A percentile compares a stretch with the other conserved stretches of the same genome.
phyloP scores from a whole-genome alignment of 2,329 filamentous ascomycete genomes.

The Diaporthe vexans region DNA sequence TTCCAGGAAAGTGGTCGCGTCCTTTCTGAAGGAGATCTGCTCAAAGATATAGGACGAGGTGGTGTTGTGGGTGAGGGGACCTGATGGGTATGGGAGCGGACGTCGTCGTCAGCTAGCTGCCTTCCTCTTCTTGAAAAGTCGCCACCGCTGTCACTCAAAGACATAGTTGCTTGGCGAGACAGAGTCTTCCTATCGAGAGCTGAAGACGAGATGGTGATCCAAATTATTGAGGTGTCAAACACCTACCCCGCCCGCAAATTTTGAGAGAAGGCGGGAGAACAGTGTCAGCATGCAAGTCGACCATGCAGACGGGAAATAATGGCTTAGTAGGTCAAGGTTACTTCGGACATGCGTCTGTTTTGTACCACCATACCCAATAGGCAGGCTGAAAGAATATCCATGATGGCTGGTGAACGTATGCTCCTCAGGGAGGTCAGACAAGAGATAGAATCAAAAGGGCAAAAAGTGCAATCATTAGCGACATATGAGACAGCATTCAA shows the following conservation, averaged over 20 bases:
- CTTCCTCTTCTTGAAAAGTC: not conserved
- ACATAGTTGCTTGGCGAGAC: not conserved
- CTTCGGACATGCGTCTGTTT: conserved; percentile 3
- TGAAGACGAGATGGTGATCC: not conserved
- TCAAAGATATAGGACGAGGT: rapidly evolving
- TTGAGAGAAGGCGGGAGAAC: not conserved
- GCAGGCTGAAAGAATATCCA: not conserved
- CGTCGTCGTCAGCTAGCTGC: not conserved
- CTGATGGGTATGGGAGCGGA: not conserved
- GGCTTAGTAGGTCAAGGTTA: not conserved
- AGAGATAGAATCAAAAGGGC: not conserved
- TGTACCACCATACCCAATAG: not conserved
- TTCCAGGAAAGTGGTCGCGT: not conserved
- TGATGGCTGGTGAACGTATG: not conserved
- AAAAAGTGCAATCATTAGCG: not conserved
- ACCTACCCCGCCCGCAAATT: not conserved
- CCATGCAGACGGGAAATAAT: not conserved
- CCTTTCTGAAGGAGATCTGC: not conserved
- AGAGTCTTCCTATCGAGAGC: no score
- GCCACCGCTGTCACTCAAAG: not conserved
- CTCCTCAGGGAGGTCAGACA: not conserved
- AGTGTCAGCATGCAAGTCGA: conserved; percentile 1
- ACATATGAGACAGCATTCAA: no score
- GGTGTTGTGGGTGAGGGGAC: not conserved
- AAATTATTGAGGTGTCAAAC: not conserved